Evolutionary conservation across 805 yeast species (phyloP), one percentile per base, ranked within the genome.

Genomic region (Cyberlindnera americana): DNA sequence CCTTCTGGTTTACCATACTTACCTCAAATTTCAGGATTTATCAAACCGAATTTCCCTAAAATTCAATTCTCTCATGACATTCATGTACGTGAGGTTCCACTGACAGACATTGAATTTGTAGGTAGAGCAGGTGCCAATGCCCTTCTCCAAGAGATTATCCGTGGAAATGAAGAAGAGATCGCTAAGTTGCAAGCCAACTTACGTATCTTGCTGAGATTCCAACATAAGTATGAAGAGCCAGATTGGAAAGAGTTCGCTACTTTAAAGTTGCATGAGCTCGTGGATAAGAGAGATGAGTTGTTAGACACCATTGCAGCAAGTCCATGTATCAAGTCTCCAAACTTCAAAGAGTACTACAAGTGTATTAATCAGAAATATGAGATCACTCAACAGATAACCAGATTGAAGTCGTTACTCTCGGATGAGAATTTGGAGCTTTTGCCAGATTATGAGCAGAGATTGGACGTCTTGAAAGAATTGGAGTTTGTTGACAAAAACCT

Each of bases 361-460:
- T 72, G 69, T 28, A 57, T 78, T 17, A 67, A 73, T 30, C 64
- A 69, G 33, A 75, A 72, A 44, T 67, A 68, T 39, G 42, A 56
- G 21, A 56, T 84, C 17, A 67, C 71, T 40, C 53, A 59, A 12
- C 69, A 79, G 43, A 80, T 90, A 17, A 72, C 65, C 10, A 60
- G 70, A 0, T 59, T 87, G 51, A 77, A 77, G 50, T 69, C 73
- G 33, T 65, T 83, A 34, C 74, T 89, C 48, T 82, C 95, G 1
- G 95, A 87, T 43, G 95, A 90, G 51, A 93, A 90, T 54, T 66
- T 93, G 53, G 96, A 87, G 49, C 67, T 93, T 33, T 69, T 93
- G 26, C 98, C 99, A 0, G 96, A 93, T 57, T 93, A 93, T 57
- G 95, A 88, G 55, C 95, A 87, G 60, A 76, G 99, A 51, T 65